Conservation (phyloP, 805 yeast species). For the Cyberlindnera xylosilytica region DNA sequence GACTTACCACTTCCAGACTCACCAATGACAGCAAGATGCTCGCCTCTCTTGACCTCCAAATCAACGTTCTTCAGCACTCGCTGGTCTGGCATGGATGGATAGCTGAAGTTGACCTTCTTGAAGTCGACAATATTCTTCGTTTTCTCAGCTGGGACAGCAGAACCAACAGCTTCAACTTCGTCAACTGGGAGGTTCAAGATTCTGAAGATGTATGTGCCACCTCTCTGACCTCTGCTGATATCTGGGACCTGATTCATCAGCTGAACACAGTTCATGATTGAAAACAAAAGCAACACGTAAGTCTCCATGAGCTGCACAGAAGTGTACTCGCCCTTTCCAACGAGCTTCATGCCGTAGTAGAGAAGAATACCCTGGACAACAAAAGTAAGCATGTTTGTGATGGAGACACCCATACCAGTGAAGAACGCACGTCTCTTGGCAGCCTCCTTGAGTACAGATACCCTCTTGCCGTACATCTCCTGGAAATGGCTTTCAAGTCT, state of each 20-base stretch:
- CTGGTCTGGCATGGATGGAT: slow-evolving; percentile 34
- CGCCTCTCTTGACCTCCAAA: slow-evolving; percentile 42
- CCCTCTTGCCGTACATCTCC: slow-evolving; percentile 31
- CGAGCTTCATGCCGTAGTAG: slow-evolving; percentile 76
- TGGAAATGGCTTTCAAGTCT: slow-evolving; percentile 49
- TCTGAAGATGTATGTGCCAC: slow-evolving; percentile 51
- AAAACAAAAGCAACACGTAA: slow-evolving; percentile 67
- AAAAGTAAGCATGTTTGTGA: slow-evolving; percentile 50
- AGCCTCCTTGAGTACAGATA: slow-evolving; percentile 31
- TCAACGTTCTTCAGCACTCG: slow-evolving; percentile 40
- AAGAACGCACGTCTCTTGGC: slow-evolving; percentile 52
- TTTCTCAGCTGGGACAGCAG: slow-evolving; percentile 26
- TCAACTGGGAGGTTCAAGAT: slow-evolving; percentile 36
- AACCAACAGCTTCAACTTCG: slow-evolving; percentile 37
- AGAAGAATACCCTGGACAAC: slow-evolving; percentile 70
- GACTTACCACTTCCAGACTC: slow-evolving; percentile 93
- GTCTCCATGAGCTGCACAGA: slow-evolving; percentile 62
- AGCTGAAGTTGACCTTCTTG: slow-evolving; percentile 45
- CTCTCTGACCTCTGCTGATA: slow-evolving; percentile 74
- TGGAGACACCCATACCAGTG: slow-evolving; percentile 67
- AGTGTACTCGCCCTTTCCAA: slow-evolving; percentile 54
- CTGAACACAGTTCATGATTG: slow-evolving; percentile 60
- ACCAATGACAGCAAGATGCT: slow-evolving; percentile 71
- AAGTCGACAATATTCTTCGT: slow-evolving; percentile 35
- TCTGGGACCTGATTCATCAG: slow-evolving; percentile 71